Evolutionary conservation across 306 rosid genomes (phyloP).

Genomic region (Quercus alba): DNA sequence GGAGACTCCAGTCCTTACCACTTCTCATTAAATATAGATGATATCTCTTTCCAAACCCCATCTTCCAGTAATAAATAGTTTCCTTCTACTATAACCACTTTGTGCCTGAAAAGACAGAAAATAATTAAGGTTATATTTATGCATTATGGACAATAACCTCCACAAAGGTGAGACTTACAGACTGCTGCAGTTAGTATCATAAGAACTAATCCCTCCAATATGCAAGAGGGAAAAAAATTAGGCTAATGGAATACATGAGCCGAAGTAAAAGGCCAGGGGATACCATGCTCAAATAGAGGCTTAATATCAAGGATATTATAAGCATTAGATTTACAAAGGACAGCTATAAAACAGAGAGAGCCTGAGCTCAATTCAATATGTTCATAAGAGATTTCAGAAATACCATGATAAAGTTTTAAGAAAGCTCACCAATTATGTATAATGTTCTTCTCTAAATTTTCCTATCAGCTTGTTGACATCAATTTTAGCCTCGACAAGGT

Average conservation of each 20-base stretch:
- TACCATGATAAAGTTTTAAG: neutral
- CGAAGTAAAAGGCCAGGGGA: neutral
- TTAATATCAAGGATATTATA: neutral
- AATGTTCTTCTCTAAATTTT: neutral
- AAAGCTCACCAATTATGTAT: neutral
- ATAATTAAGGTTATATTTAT: neutral
- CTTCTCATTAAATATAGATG: slow-evolving; percentile 71
- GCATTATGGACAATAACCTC: no score
- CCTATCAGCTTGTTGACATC: neutral
- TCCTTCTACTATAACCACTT: slow-evolving; percentile 82
- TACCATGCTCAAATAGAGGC: neutral
- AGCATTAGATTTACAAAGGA: neutral
- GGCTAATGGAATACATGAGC: neutral
- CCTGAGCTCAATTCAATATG: neutral
- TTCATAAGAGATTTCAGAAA: neutral
- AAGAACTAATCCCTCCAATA: no score
- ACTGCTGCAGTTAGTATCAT: no score
- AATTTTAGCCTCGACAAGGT: neutral
- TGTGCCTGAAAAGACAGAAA: slow-evolving; percentile 51
- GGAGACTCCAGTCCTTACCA: slow-evolving; percentile 52
- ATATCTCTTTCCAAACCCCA: slow-evolving; percentile 77
- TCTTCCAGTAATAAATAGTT: slow-evolving; percentile 69
- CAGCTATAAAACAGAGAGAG: neutral
- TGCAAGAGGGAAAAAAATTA: neutral
- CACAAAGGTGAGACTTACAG: no score